Percentiles rank a stretch among this genome's conserved stretches.
phyloP scores from a whole-genome alignment of 2,329 filamentous ascomycete species.

The Penicillium thymicola region DNA sequence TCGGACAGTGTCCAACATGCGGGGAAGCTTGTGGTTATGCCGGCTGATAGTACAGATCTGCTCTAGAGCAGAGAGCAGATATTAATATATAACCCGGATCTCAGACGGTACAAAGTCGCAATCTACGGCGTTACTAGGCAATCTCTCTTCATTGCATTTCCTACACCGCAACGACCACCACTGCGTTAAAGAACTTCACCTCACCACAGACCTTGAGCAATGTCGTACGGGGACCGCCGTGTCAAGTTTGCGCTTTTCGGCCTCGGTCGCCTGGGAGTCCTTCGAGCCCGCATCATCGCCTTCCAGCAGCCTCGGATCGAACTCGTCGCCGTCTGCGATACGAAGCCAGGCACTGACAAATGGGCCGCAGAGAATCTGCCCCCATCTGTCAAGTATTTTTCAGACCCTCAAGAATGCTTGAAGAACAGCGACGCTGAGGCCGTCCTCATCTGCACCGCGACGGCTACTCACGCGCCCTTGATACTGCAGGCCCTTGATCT shows the following conservation, averaged over 20 bases:
- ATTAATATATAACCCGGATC: neutral
- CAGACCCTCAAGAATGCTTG: slow-evolving; percentile 14
- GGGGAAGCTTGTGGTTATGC: neutral
- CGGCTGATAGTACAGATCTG: neutral
- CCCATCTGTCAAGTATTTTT: slow-evolving; percentile 10
- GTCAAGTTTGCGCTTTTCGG: slow-evolving; percentile 14
- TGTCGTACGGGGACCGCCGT: slow-evolving; percentile 8
- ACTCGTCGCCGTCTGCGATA: slow-evolving; percentile 35
- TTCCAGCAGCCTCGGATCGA: slow-evolving; percentile 37
- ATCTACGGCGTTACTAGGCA: neutral
- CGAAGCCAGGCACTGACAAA: slow-evolving; percentile 30
- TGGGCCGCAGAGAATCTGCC: slow-evolving; percentile 32
- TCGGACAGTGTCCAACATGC: neutral
- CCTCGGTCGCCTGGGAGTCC: slow-evolving; percentile 13
- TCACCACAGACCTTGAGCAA: neutral
- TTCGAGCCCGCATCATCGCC: slow-evolving; percentile 35
- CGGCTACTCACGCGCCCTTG: slow-evolving; percentile 15
- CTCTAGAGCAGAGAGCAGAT: neutral
- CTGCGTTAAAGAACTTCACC: neutral
- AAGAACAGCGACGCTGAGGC: slow-evolving; percentile 13
- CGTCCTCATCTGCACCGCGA: slow-evolving; percentile 15
- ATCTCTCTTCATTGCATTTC: neutral
- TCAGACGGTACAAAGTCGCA: neutral
- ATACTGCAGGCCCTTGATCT: slow-evolving; percentile 15
- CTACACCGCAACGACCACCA: neutral